Percentiles rank a stretch among this genome's conserved stretches.
Conservation (phyloP, 768 basidiomycete genomes). For the Leucosporidium yakuticum region DNA sequence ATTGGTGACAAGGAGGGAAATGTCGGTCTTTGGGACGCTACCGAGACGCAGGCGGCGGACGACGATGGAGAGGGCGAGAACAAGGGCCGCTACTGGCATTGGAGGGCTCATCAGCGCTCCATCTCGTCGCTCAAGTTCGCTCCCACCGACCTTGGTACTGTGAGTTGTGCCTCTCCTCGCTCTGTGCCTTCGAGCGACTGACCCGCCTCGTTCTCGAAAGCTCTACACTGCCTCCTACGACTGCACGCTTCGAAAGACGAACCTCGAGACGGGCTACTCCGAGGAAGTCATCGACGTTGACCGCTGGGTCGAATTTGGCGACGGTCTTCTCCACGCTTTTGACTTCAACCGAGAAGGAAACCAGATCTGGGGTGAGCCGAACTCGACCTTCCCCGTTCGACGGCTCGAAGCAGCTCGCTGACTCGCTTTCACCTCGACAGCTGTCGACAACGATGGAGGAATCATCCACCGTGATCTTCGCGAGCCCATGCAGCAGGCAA, state of each 20-base stretch:
- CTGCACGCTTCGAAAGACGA: slow-evolving; percentile 44
- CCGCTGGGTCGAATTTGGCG: slow-evolving; percentile 39
- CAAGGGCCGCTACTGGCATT: slow-evolving; percentile 33
- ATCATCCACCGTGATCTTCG: slow-evolving; percentile 33
- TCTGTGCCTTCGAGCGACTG: neutral
- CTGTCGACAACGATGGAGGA: slow-evolving; percentile 28
- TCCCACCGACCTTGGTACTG: slow-evolving; percentile 41
- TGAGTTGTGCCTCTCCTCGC: slow-evolving; percentile 31
- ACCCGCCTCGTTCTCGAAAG: slow-evolving; percentile 19
- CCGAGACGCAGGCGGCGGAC: slow-evolving; percentile 31
- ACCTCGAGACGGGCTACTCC: slow-evolving; percentile 42
- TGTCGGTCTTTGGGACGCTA: slow-evolving; percentile 43
- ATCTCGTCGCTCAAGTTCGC: slow-evolving; percentile 45
- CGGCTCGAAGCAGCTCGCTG: neutral
- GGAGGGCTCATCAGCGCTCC: slow-evolving; percentile 42
- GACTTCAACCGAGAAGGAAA: slow-evolving; percentile 43
- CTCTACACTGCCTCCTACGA: slow-evolving; percentile 47
- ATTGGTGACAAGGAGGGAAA: slow-evolving; percentile 28
- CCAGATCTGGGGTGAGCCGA: slow-evolving; percentile 39
- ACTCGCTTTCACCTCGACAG: neutral
- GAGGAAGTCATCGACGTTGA: slow-evolving; percentile 42
- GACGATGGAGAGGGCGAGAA: slow-evolving; percentile 32
- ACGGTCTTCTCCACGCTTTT: slow-evolving; percentile 45
- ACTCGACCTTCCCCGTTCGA: neutral
- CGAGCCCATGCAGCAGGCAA: slow-evolving; percentile 12